Conservation (phyloP, 1,284 basidiomycete genomes). For the Inonotus obliquus region DNA sequence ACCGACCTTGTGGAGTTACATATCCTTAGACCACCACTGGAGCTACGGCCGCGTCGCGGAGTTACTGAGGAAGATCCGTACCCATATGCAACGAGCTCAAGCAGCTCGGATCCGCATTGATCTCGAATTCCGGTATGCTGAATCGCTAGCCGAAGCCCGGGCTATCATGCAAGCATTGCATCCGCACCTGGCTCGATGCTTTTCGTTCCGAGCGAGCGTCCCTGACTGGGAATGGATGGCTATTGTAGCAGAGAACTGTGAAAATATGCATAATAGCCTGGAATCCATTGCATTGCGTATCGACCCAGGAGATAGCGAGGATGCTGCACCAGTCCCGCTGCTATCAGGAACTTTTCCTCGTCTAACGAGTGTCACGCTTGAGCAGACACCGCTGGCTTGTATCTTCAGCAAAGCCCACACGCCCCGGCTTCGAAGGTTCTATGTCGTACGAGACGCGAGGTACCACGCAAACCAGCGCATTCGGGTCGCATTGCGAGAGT, state of each 20-base stretch:
- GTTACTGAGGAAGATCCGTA: slow-evolving; percentile 27
- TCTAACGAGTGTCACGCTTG: slow-evolving; percentile 27
- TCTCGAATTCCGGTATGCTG: slow-evolving; percentile 29
- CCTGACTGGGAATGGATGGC: slow-evolving; percentile 30
- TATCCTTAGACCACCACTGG: slow-evolving; percentile 28
- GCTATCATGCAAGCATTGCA: slow-evolving; percentile 26
- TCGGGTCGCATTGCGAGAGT: slow-evolving; percentile 26
- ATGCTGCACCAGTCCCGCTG: slow-evolving; percentile 25
- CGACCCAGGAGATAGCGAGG: slow-evolving; percentile 27
- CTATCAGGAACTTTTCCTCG: slow-evolving; percentile 28
- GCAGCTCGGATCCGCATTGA: slow-evolving; percentile 29
- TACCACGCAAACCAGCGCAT: slow-evolving; percentile 26
- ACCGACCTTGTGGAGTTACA: slow-evolving; percentile 31
- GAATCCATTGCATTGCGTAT: slow-evolving; percentile 30
- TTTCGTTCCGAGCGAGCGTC: slow-evolving; percentile 27
- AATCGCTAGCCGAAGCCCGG: slow-evolving; percentile 23
- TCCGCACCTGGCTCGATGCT: slow-evolving; percentile 30
- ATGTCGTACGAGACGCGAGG: slow-evolving; percentile 28
- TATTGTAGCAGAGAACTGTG: slow-evolving; percentile 23
- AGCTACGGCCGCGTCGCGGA: slow-evolving; percentile 25
- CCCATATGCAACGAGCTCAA: slow-evolving; percentile 28
- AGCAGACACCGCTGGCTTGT: slow-evolving; percentile 29
- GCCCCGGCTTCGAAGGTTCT: slow-evolving; percentile 26
- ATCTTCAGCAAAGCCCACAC: slow-evolving; percentile 23
- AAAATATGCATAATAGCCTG: slow-evolving; percentile 26